Base-by-base conservation (phyloP, 192 early-diverging fungal species). In the Umbelopsis sp. region DNA sequence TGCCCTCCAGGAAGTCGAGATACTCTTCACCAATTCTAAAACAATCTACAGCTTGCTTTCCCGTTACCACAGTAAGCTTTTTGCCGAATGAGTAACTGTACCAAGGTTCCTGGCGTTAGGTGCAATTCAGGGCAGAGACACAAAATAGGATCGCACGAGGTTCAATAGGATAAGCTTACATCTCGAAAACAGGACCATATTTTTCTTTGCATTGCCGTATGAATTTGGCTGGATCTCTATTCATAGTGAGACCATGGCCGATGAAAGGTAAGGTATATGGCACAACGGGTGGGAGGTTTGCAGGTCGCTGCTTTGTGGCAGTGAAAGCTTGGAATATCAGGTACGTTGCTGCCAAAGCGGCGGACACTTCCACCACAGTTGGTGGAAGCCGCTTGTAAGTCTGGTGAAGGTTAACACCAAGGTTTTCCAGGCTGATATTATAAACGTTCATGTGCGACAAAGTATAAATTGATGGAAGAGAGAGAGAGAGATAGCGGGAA, bases 1-100 rank as follows among this genome's bases (percentile, higher is more conserved):
- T 43, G 44, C 74, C 74, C 29, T 70, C 59, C 2, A 31, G 43
- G 10, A 75, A 75, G 65, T 44, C 56, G 11, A 75, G 45, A 22
- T 26, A 36, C 24, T 65, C 44, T 31, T 31, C 53, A 3, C 54
- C 38, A 20, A 56, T n/a, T 5, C 36, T 62, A 31, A 75, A 59
- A 25, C 69, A 29, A 14, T 75, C 74, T 3, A 29, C 56, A 26
- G 70, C 45, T 0, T 65, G 21, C 2, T 44, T 22, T 22, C 74
- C 74, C 22, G 68, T 70, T 1, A 75, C 68, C 1, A 75, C 68
- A 24, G 36, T 36, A 14, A 51, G 0, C 36, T 45, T 44, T 26
- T 52, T 44, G 10, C 54, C 68, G 31, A 62, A 62, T 17, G 56
- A 32, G 31, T 62, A 62, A 34, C 56, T 62, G 26, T 17, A 4